phyloP scores from a whole-genome alignment of 2,329 filamentous ascomycete genomes.

The Colletotrichum sp. region DNA sequence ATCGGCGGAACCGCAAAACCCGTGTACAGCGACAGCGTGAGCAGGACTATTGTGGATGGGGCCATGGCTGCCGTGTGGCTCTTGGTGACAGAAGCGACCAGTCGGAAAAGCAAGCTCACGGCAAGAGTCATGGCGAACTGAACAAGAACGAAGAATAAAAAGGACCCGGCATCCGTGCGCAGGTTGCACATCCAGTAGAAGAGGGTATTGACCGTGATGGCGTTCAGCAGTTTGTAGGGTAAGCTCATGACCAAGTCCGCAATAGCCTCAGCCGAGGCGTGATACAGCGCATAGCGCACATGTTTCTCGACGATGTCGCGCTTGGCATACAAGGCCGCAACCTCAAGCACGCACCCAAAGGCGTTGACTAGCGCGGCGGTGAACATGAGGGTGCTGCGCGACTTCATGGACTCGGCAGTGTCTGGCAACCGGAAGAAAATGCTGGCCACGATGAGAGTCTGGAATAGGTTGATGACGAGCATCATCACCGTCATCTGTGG shows the following conservation, averaged over 20 bases:
- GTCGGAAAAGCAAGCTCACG: constrained; percentile 68
- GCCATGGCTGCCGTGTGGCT: constrained; percentile 30
- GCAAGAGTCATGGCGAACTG: constrained; percentile 63
- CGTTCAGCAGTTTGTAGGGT: constrained; percentile 53
- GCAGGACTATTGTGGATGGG: constrained; percentile 5
- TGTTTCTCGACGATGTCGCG: constrained; percentile 35
- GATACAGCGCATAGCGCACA: constrained; percentile 34
- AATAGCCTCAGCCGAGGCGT: constrained; percentile 36
- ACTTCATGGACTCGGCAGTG: constrained; percentile 63
- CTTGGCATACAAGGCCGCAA: constrained; percentile 32
- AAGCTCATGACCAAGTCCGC: constrained; percentile 44
- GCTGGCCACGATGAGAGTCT: constrained; percentile 68
- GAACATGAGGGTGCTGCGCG: constrained; percentile 35
- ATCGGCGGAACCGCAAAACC: constrained; percentile 14
- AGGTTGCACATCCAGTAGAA: constrained; percentile 37
- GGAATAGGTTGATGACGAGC: constrained; percentile 47
- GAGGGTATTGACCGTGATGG: constrained; percentile 54
- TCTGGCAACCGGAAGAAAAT: constrained; percentile 69
- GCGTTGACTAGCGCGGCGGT: constrained; percentile 42
- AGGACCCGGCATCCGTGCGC: constrained; percentile 37
- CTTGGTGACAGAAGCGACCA: constrained; percentile 68
- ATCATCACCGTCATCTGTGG: constrained; percentile 23
- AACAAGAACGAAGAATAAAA: constrained; percentile 70
- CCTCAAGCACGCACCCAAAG: constrained; percentile 47
- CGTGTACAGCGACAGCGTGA: constrained; percentile 1